Percentiles rank a stretch among this genome's conserved stretches.
These are phyloP conservation scores for Diaporthe amygdali DNA, from an alignment of 2,329 filamentous ascomycete species.

Conservation along the genomic window DNA sequence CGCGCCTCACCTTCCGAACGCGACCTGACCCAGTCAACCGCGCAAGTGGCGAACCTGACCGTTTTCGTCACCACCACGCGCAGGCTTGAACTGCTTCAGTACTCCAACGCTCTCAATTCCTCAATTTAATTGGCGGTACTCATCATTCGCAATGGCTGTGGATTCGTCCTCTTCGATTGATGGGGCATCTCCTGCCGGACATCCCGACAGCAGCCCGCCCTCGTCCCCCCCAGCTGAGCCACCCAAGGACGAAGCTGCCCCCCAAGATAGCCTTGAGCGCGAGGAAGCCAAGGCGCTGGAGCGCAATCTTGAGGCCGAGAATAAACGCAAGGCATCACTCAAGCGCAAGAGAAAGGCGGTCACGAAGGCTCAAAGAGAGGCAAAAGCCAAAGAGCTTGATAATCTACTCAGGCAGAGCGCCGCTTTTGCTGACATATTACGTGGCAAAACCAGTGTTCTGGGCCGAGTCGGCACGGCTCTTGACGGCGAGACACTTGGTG, in stretches of 20 bases:
- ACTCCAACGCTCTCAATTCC: not conserved
- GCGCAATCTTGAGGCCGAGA: conserved; percentile 54
- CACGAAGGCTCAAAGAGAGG: conserved; percentile 59
- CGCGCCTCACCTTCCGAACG: not conserved
- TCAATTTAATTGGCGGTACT: not conserved
- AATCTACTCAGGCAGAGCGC: conserved; percentile 64
- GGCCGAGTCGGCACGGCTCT: conserved; percentile 66
- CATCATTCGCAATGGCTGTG: conserved; percentile 11
- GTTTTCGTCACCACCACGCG: not conserved
- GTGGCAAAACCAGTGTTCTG: conserved; percentile 66
- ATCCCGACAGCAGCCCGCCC: conserved; percentile 36
- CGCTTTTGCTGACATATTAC: conserved; percentile 66
- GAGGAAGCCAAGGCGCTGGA: conserved; percentile 53
- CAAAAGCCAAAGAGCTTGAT: conserved; percentile 64
- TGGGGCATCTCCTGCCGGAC: not conserved
- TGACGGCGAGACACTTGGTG: conserved; percentile 63
- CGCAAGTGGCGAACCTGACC: not conserved
- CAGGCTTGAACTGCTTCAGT: not conserved
- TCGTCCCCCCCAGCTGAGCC: conserved; percentile 42
- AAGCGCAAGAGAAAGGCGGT: conserved; percentile 55
- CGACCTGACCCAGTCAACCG: not conserved
- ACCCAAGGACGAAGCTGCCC: conserved; percentile 29
- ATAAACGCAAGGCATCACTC: conserved; percentile 44
- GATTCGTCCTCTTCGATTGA: not conserved
- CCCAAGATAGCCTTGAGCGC: conserved; percentile 34